Percentiles rank a stretch among this genome's conserved stretches.
Conservation (phyloP, 768 basidiomycete genomes). For the Amanita fuliginea region DNA sequence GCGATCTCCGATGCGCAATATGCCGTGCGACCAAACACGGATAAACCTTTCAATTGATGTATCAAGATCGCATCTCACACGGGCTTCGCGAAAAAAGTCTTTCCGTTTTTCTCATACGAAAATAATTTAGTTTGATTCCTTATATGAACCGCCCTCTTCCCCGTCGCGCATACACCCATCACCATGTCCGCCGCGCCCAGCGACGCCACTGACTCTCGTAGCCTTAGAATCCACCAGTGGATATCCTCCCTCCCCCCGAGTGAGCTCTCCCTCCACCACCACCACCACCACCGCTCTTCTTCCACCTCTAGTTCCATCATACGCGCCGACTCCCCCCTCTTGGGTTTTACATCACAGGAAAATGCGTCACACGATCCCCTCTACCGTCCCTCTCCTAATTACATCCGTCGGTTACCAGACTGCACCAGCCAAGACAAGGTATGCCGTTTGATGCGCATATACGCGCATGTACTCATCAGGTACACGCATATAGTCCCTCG, state of each 20-base stretch:
- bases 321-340: slow-evolving; percentile 6
- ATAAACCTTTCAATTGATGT: neutral
- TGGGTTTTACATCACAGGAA: slow-evolving; percentile 4
- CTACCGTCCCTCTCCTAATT: slow-evolving; percentile 3
- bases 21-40: neutral
- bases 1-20: neutral
- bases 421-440: slow-evolving; percentile 1
- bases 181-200: neutral
- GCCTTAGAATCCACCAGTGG: slow-evolving; percentile 2
- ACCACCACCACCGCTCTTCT: neutral
- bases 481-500: neutral
- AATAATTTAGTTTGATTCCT: neutral
- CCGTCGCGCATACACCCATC: neutral
- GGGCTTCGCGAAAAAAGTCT: slow-evolving; percentile 1
- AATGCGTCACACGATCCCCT: slow-evolving; percentile 4
- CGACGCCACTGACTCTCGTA: neutral
- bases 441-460: neutral
- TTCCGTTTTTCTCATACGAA: neutral
- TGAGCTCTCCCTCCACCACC: neutral
- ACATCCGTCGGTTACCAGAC: slow-evolving; percentile 1
- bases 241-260: neutral
- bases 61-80: neutral
- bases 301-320: neutral
- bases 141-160: slow-evolving; percentile 2
- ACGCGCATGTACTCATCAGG: slow-evolving; percentile 1